Evolutionary conservation across 768 basidiomycete genomes (phyloP), one percentile per base, ranked within the genome.

Genomic region (Mycena sanguinolenta): DNA sequence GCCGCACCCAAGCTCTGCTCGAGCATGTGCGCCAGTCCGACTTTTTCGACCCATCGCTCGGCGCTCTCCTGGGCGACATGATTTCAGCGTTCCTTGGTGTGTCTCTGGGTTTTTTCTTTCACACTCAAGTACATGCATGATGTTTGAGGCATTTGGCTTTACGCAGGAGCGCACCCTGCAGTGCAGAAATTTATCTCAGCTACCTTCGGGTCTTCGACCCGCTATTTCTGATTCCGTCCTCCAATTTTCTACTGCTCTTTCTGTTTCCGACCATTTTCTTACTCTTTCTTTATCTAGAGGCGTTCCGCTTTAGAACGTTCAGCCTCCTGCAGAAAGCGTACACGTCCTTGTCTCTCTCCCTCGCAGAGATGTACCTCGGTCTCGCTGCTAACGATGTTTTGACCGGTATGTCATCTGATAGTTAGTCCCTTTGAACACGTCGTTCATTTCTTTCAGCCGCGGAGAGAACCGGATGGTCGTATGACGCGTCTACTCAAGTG

Each of bases 141-240:
- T 72, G 70, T 67, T 67, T 72, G 70, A 72, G 71, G 71, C 71
- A 72, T 72, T 72, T 72, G 71, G 71, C 71, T 72, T 72, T 63
- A 72, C 19, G 92, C 88, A 83, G 84, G 88, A 71, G 70, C 70
- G 85, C 76, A 74, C 82, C 88, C 87, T 88, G 90, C 91, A 84
- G 80, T 94, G 93, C 90, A 92, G 92, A 94, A 91, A 90, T 74
- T 79, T 86, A 93, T 88, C 93, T 94, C 93, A 94, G 92, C 93
- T 94, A 94, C 93, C 93, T 94, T 92, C 91, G 88, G 89, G 63
- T 67, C 59, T 79, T 80, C 70, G 79, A 80, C 80, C 86, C 86
- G 65, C 70, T 84, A 61, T 70, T 64, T 74, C 73, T 75, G 73
- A 74, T 62, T 23, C 46, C 30, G 59, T 34, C 10, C 32, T 10